Evolutionary conservation across 768 basidiomycete species (phyloP).

Genomic region (Omphalotus guepiniiformis): DNA sequence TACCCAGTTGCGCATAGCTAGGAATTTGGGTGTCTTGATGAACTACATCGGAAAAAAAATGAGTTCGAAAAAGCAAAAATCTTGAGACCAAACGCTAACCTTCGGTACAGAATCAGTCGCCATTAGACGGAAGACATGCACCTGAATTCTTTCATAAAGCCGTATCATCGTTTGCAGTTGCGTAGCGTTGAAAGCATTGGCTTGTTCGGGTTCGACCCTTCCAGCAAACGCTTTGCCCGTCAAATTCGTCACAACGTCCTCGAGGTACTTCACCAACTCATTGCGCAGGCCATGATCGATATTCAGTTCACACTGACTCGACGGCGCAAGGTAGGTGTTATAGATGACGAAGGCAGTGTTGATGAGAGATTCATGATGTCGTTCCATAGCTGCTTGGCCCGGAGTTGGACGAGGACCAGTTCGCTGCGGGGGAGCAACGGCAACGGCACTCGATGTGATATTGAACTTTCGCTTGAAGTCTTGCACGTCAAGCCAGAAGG

Average conservation of each 20-base stretch:
- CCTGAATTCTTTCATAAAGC: slow-evolving; percentile 94
- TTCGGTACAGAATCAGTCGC: slow-evolving; percentile 99
- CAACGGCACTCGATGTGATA: slow-evolving; percentile 89
- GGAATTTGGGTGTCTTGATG: slow-evolving; percentile 81
- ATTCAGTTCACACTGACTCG: slow-evolving; percentile 93
- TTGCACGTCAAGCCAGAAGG: slow-evolving; percentile 95
- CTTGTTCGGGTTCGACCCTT: slow-evolving; percentile 77
- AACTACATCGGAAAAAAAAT: slow-evolving; percentile 45
- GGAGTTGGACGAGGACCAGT: slow-evolving; percentile 47
- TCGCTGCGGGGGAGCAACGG: slow-evolving; percentile 32
- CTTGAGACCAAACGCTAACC: slow-evolving; percentile 36
- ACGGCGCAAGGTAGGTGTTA: slow-evolving; percentile 92
- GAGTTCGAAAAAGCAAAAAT: background rate
- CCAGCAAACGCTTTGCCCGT: slow-evolving; percentile 78
- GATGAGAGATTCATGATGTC: slow-evolving; percentile 92
- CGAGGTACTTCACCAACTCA: slow-evolving; percentile 90
- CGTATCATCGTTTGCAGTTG: slow-evolving; percentile 92
- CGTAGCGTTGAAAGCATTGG: slow-evolving; percentile 85
- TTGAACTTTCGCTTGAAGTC: slow-evolving; percentile 97
- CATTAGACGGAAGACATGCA: slow-evolving; percentile 95
- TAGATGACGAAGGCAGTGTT: slow-evolving; percentile 92
- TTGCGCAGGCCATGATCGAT: slow-evolving; percentile 96
- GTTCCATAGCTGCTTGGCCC: slow-evolving; percentile 90
- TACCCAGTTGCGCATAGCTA: slow-evolving; percentile 73
- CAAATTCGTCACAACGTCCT: slow-evolving; percentile 77